Percentiles rank a stretch among this genome's conserved stretches.
phyloP scores from a whole-genome alignment of 163 green algal species.

The Chlamydomonas reinhardtii region DNA sequence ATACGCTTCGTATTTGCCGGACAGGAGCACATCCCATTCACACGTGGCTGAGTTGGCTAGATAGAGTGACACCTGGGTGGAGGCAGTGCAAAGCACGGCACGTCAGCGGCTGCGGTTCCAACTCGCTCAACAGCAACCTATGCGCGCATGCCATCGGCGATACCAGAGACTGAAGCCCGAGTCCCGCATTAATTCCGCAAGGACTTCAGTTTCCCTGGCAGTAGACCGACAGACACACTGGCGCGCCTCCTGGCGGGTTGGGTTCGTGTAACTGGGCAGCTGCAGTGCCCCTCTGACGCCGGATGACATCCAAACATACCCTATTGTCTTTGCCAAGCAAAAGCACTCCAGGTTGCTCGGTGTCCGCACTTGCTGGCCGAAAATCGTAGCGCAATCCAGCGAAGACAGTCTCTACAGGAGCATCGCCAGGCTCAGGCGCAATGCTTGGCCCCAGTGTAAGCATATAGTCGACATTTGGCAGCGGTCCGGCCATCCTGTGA shows the following conservation, averaged over 20 bases:
- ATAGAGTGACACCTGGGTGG: conserved; percentile 24
- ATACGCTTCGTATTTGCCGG: conserved; percentile 34
- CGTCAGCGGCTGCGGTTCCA: not conserved
- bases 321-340: conserved; percentile 36
- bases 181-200: too few species aligned
- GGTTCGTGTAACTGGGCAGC: not conserved
- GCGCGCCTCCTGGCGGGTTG: too few species aligned
- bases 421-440: not conserved
- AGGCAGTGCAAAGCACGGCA: not conserved
- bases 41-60: conserved; percentile 33
- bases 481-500: not conserved
- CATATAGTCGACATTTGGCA: conserved; percentile 13
- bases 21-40: conserved; percentile 28
- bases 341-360: conserved; percentile 34
- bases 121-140: too few species aligned
- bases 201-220: too few species aligned
- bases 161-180: too few species aligned
- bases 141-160: too few species aligned
- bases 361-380: conserved; percentile 28
- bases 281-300: not conserved
- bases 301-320: not conserved
- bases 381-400: conserved; percentile 42
- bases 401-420: not conserved
- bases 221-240: too few species aligned
- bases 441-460: conserved; percentile 15